Conservation (phyloP, 495 filamentous ascomycete species). For the Xylaria curta region DNA sequence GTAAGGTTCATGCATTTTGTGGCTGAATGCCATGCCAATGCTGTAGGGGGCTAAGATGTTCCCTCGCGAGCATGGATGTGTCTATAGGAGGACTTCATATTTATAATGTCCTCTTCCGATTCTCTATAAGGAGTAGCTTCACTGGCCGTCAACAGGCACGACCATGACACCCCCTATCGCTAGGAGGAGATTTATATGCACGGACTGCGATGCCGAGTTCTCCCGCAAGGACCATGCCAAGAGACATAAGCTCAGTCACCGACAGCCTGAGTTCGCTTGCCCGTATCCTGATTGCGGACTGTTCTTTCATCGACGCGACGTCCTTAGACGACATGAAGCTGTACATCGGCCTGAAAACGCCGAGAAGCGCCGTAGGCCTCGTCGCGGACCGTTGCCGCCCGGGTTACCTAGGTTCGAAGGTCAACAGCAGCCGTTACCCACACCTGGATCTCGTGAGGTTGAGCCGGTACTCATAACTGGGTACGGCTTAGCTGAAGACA, state of each 20-base stretch:
- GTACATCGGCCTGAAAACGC: constrained; percentile 14
- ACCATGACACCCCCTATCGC: constrained; percentile 7
- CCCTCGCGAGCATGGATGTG: not conserved
- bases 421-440: not conserved
- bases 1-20: not conserved
- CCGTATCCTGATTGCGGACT: constrained; percentile 8
- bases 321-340: constrained; percentile 8
- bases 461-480: too few species aligned
- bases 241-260: constrained; percentile 23
- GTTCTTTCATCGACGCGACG: constrained; percentile 22
- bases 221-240: constrained; percentile 19
- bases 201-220: constrained; percentile 17
- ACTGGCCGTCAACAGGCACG: not conserved
- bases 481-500: not conserved
- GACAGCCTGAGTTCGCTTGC: constrained; percentile 6
- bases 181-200: constrained; percentile 1
- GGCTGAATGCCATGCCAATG: not conserved
- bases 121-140: not conserved
- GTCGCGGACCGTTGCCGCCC: constrained; percentile 7
- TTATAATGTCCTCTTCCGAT: not conserved
- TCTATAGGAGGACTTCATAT: not conserved
- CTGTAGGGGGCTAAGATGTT: not conserved
- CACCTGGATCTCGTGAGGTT: not conserved
- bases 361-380: constrained; percentile 13
- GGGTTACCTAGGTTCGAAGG: not conserved